phyloP scores from a whole-genome alignment of 2,329 filamentous ascomycete genomes.

The Verticillium tricorpus region DNA sequence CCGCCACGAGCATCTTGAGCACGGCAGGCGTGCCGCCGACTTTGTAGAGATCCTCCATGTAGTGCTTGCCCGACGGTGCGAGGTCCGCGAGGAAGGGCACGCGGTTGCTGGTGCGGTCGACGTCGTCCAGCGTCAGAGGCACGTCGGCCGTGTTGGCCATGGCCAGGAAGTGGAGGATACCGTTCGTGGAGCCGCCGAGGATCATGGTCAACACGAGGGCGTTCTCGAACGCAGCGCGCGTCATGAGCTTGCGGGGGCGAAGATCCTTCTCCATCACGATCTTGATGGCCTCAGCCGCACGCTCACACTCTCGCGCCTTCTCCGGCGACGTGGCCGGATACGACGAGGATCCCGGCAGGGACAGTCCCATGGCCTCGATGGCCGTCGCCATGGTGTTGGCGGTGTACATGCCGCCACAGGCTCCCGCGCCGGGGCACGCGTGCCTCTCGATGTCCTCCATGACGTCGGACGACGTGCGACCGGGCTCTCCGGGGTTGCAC shows the following conservation, averaged over 20 bases:
- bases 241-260: constrained; percentile 73
- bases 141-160: constrained; percentile 86
- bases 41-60: constrained; percentile 83
- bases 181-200: constrained; percentile 85
- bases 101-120: constrained; percentile 75
- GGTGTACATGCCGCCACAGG: constrained; percentile 86
- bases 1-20: constrained; percentile 78
- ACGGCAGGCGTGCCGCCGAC: constrained; percentile 83
- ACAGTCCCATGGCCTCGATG: constrained; percentile 83
- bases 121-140: constrained; percentile 71
- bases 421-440: constrained; percentile 62
- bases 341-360: constrained; percentile 77
- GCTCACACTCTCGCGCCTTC: constrained; percentile 83
- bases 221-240: constrained; percentile 78
- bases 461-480: constrained; percentile 70
- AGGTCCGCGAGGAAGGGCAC: constrained; percentile 85
- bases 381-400: constrained; percentile 92
- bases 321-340: constrained; percentile 76
- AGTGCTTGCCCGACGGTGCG: constrained; percentile 76
- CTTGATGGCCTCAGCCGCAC: constrained; percentile 72
- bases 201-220: constrained; percentile 88
- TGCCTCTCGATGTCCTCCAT: constrained; percentile 77
- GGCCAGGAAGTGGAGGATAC: constrained; percentile 81
- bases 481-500: constrained; percentile 53
- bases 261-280: constrained; percentile 80